Percentiles rank a stretch among this genome's conserved stretches.
phyloP scores from a whole-genome alignment of 306 rosid genomes.

The Castanea sativa region DNA sequence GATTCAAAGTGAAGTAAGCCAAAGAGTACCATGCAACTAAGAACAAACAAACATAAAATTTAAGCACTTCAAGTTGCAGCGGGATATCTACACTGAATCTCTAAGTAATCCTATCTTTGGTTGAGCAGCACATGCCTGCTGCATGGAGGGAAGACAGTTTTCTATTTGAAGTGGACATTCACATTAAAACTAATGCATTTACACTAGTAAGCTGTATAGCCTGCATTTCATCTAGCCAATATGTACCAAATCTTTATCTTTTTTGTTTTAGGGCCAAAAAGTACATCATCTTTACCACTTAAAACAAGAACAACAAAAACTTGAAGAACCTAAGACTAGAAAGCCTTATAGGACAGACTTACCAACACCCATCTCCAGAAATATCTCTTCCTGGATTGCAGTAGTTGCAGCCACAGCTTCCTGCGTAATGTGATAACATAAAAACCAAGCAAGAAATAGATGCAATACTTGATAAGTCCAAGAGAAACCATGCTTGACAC shows the following conservation, averaged over 20 bases:
- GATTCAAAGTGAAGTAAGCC: neutral
- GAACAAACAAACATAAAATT: neutral
- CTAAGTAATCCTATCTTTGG: neutral
- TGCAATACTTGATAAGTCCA: neutral
- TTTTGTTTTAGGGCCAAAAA: neutral
- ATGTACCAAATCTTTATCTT: neutral
- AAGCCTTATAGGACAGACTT: conserved; percentile 20
- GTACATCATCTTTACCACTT: neutral
- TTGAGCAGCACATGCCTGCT: neutral
- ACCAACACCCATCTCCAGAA: conserved; percentile 87
- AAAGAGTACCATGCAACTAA: neutral
- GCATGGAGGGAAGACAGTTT: neutral
- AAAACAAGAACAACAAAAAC: conserved; percentile 3
- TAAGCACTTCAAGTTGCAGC: neutral
- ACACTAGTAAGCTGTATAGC: neutral
- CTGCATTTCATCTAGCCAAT: neutral
- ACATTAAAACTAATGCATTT: neutral
- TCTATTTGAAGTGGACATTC: neutral
- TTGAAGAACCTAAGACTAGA: neutral
- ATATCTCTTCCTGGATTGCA: conserved; percentile 78
- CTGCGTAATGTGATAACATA: conserved; percentile 39
- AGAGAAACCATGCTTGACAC: neutral
- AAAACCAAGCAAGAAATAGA: conserved; percentile 4
- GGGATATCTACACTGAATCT: neutral
- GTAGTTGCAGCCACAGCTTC: conserved; percentile 91